Evolutionary conservation across 139 green algal species (phyloP).

Genomic region (Picochlorum sp.): DNA sequence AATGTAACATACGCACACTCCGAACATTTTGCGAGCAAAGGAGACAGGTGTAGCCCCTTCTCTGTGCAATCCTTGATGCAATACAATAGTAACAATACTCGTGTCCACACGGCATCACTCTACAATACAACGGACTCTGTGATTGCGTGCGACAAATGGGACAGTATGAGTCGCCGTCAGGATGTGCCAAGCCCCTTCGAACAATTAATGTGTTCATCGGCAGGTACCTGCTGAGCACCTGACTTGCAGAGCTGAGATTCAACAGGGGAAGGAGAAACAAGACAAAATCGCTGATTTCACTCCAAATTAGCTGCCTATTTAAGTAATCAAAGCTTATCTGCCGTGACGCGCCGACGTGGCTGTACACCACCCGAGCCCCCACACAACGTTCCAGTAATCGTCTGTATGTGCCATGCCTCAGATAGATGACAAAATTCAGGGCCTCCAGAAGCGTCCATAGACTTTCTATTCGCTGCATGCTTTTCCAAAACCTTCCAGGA

Average conservation of each 20-base stretch:
- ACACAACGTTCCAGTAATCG: slow-evolving; percentile 69
- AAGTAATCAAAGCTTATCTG: slow-evolving; percentile 88
- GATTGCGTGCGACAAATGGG: neutral
- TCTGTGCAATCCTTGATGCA: neutral
- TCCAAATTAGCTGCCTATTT: slow-evolving; percentile 28
- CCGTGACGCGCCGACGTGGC: slow-evolving; percentile 51
- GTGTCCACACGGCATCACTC: neutral
- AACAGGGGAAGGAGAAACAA: slow-evolving; percentile 17
- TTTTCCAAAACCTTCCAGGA: slow-evolving; percentile 19
- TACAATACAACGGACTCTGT: neutral
- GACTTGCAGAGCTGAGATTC: slow-evolving; percentile 24
- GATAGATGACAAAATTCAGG: slow-evolving; percentile 59
- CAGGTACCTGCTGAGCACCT: slow-evolving; percentile 21
- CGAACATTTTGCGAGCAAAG: neutral
- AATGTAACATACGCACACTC: no score
- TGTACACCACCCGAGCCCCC: slow-evolving; percentile 65
- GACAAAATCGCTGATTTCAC: slow-evolving; percentile 8
- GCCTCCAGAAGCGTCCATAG: slow-evolving; percentile 32
- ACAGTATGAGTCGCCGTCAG: no score
- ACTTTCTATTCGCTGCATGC: slow-evolving; percentile 27
- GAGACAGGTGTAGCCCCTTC: neutral
- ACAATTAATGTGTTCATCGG: slow-evolving; percentile 7
- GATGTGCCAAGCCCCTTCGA: no score
- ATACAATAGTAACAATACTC: slow-evolving; percentile 2
- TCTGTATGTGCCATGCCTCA: slow-evolving; percentile 62